Percentiles rank a stretch among this genome's conserved stretches.
Conservation (phyloP, 441 rosid species). For the Pelargonium fulgidum region DNA sequence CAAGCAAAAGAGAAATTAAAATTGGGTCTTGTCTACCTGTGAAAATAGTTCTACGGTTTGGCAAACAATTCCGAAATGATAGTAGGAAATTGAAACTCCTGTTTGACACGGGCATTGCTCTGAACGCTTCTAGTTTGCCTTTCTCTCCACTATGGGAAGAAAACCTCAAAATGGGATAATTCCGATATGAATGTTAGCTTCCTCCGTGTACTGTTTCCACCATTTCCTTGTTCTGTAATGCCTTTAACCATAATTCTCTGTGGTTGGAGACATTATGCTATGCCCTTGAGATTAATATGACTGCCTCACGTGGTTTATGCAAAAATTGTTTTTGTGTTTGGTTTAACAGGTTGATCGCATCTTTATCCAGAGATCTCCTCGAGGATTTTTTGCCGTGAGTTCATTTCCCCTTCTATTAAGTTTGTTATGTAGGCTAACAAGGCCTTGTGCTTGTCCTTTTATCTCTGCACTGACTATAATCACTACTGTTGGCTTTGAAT, state of each 20-base stretch:
- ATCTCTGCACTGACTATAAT: background rate
- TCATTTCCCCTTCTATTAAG: constrained; percentile 15
- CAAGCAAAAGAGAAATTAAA: background rate
- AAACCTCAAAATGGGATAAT: background rate
- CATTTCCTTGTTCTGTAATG: background rate
- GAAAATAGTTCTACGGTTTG: background rate
- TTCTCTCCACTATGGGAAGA: background rate
- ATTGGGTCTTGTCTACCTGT: background rate
- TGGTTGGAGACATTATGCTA: background rate
- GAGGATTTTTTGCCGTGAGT: constrained; percentile 72
- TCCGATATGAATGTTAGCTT: background rate
- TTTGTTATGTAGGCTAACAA: constrained; percentile 2
- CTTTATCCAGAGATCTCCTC: constrained; percentile 79
- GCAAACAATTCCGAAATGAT: background rate
- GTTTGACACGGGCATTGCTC: background rate
- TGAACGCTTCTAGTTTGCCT: background rate
- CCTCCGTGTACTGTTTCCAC: background rate
- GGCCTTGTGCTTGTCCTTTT: background rate
- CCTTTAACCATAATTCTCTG: background rate
- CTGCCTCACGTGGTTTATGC: background rate
- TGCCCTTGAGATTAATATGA: background rate
- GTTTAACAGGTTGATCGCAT: constrained; percentile 70
- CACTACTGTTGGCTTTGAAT: background rate
- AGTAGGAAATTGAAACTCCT: background rate
- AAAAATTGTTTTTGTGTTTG: background rate